Percentiles rank a stretch among this genome's conserved stretches.
Conservation (phyloP, 2,329 filamentous ascomycete genomes). For the Stachybotrys elegans region DNA sequence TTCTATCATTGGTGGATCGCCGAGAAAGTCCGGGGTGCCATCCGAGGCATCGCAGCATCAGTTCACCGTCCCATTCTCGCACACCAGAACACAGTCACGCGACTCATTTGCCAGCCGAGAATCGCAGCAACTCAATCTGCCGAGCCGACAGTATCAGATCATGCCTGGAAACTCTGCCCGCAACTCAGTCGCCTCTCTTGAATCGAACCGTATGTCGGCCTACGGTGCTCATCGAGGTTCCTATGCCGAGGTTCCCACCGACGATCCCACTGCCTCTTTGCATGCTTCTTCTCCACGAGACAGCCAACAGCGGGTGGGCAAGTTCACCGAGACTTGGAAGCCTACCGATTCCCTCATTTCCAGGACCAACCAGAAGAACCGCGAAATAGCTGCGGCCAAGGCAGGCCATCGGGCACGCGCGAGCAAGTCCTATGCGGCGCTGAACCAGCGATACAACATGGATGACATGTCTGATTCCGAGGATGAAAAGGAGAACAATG, state of each 20-base stretch:
- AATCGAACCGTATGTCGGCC: constrained; percentile 44
- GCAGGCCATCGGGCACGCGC: constrained; percentile 23
- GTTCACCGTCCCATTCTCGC: constrained; percentile 68
- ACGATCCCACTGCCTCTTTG: constrained; percentile 27
- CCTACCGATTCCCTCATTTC: constrained; percentile 49
- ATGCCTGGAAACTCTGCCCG: constrained; percentile 36
- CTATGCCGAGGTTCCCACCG: constrained; percentile 45
- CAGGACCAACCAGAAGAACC: constrained; percentile 49
- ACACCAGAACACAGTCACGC: constrained; percentile 64
- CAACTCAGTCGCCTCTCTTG: constrained; percentile 36
- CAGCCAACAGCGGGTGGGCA: constrained; percentile 32
- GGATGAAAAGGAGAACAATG: constrained; percentile 30
- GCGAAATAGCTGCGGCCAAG: constrained; percentile 32
- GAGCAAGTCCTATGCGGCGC: constrained; percentile 38
- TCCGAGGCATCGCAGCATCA: constrained; percentile 43
- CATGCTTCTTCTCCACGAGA: constrained; percentile 14
- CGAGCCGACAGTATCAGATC: constrained; percentile 52
- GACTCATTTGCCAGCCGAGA: constrained; percentile 49
- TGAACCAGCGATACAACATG: constrained; percentile 39
- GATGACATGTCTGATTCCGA: constrained; percentile 36
- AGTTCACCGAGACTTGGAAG: constrained; percentile 52
- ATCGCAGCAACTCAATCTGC: constrained; percentile 49
- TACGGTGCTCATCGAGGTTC: constrained; percentile 33
- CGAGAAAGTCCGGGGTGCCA: constrained; percentile 35
- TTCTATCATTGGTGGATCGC: constrained; percentile 37